Evolutionary conservation across 331 rosid species (phyloP).

Genomic region (Acacia concinna): DNA sequence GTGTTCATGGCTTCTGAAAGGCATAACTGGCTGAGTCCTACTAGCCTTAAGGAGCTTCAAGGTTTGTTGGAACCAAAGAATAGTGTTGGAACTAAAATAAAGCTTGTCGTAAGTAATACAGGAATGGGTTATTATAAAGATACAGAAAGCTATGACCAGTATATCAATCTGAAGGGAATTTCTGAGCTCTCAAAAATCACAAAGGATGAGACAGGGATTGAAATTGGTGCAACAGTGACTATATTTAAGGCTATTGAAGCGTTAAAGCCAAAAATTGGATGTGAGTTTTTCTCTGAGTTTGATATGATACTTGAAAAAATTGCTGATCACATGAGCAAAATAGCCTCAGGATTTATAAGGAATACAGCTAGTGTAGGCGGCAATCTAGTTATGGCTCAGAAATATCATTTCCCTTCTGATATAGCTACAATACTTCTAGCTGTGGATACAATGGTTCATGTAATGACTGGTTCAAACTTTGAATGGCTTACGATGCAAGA

Average conservation of each 20-base stretch:
- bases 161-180: slow-evolving; percentile 56
- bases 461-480: slow-evolving; percentile 50
- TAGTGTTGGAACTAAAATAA: slow-evolving; percentile 25
- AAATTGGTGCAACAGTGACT: slow-evolving; percentile 70
- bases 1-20: slow-evolving; percentile 45
- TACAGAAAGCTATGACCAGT: slow-evolving; percentile 46
- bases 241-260: slow-evolving; percentile 65
- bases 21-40: slow-evolving; percentile 59
- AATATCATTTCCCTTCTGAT: slow-evolving; percentile 76
- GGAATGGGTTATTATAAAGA: slow-evolving; percentile 84
- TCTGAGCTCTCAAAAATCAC: slow-evolving; percentile 54
- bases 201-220: slow-evolving; percentile 60
- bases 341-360: slow-evolving; percentile 67
- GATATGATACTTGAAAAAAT: slow-evolving; percentile 49
- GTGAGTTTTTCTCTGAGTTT: slow-evolving; percentile 40
- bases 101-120: slow-evolving; percentile 71
- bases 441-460: slow-evolving; percentile 56
- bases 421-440: slow-evolving; percentile 75
- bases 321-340: slow-evolving; percentile 64
- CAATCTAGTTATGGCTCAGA: slow-evolving; percentile 86
- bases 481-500: slow-evolving; percentile 62
- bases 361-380: slow-evolving; percentile 88
- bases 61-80: slow-evolving; percentile 37
- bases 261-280: slow-evolving; percentile 30
- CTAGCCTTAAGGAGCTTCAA: slow-evolving; percentile 52